Evolutionary conservation across 139 green algal genomes (phyloP).

Genomic region (Picochlorum sp.): DNA sequence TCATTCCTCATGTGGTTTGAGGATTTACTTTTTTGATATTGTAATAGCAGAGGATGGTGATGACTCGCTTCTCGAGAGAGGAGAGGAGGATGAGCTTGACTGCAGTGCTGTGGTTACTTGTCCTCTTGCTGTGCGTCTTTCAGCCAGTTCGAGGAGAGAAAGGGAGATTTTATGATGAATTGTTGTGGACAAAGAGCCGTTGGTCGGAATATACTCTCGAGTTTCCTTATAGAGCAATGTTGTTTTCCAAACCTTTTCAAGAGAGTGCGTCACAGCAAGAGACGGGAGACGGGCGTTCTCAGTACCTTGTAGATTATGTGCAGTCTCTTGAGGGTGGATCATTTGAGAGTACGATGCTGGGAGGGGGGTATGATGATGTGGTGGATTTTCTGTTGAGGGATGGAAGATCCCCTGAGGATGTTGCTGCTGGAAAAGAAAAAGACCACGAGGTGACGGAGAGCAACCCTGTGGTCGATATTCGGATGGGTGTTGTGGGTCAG

Average conservation of each 20-base stretch:
- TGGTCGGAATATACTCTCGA: conserved; percentile 9
- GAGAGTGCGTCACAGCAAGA: background rate
- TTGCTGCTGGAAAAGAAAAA: too few species aligned
- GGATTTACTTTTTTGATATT: too few species aligned
- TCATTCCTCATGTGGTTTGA: too few species aligned
- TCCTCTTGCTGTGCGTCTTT: background rate
- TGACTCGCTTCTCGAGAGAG: too few species aligned
- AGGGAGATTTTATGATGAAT: conserved; percentile 7
- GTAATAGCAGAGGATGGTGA: too few species aligned
- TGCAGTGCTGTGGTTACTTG: background rate
- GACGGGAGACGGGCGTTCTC: background rate
- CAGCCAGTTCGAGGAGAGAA: background rate
- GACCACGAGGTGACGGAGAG: too few species aligned
- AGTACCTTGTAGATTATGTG: background rate
- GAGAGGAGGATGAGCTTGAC: too few species aligned
- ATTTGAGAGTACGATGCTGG: background rate
- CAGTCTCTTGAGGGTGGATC: background rate
- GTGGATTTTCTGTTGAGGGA: background rate
- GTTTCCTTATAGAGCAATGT: conserved; percentile 1
- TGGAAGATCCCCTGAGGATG: background rate
- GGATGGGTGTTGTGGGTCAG: too few species aligned
- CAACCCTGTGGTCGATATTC: too few species aligned
- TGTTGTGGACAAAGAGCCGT: conserved; percentile 8
- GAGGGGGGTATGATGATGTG: background rate
- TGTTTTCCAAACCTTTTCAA: background rate